Percentiles rank a stretch among this genome's conserved stretches.
These are phyloP conservation scores for Dictyostelium brefeldianum DNA, from an alignment of 78 protist genomes.

Conservation along the genomic window DNA sequence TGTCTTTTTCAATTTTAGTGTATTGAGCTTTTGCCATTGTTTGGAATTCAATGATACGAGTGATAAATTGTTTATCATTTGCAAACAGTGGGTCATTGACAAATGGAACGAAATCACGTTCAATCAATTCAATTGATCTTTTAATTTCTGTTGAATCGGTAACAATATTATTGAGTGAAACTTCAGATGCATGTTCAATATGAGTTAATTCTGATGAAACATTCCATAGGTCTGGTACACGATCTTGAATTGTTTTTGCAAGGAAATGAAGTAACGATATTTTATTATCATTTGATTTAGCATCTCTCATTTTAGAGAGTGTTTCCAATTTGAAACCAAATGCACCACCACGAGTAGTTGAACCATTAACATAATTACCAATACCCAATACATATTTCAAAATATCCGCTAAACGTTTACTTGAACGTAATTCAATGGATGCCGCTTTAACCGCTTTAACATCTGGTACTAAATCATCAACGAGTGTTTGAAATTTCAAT, in stretches of 20 bases:
- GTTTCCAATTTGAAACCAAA: conserved; percentile 83
- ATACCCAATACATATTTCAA: conserved; percentile 54
- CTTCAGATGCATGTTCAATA: conserved; percentile 58
- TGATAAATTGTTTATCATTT: conserved; percentile 5
- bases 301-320: conserved; percentile 55
- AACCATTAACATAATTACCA: conserved; percentile 74
- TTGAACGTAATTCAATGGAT: conserved; percentile 5
- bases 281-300: conserved; percentile 61
- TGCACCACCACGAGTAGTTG: conserved; percentile 78
- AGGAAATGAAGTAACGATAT: conserved; percentile 54
- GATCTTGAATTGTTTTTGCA: conserved; percentile 38
- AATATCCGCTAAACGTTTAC: neutral
- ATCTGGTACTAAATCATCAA: conserved; percentile 63
- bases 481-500: conserved; percentile 1
- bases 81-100: neutral
- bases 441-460: conserved; percentile 26
- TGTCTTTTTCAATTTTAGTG: conserved; percentile 1
- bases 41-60: conserved; percentile 4
- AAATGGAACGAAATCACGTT: conserved; percentile 29
- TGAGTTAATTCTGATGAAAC: conserved; percentile 25
- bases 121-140: conserved; percentile 47
- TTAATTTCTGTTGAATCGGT: conserved; percentile 44
- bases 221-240: conserved; percentile 32
- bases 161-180: conserved; percentile 13
- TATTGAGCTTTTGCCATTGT: conserved; percentile 24